phyloP scores from a whole-genome alignment of 2,329 filamentous ascomycete genomes.

The Hypoxylon sp. region DNA sequence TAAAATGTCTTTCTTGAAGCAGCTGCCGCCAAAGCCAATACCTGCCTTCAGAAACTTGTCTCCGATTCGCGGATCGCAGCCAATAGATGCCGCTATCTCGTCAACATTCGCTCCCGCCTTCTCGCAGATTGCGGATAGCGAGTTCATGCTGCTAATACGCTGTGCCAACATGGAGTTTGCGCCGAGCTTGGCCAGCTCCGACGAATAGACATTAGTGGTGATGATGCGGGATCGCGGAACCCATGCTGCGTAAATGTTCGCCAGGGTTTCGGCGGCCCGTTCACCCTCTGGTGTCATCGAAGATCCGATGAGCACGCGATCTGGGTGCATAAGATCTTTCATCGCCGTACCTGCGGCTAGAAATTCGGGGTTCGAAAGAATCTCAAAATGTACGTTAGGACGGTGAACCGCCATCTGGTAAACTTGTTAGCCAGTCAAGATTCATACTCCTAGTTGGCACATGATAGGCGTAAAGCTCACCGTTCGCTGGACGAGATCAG shows the following conservation, averaged over 20 bases:
- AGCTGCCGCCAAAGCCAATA: constrained; percentile 83
- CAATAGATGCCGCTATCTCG: constrained; percentile 76
- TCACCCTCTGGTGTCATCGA: constrained; percentile 70
- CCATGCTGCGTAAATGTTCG: constrained; percentile 78
- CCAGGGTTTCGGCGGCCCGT: constrained; percentile 73
- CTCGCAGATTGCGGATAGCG: constrained; percentile 84
- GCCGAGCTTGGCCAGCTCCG: constrained; percentile 82
- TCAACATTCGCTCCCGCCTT: constrained; percentile 80
- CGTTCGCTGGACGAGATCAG: constrained; percentile 76
- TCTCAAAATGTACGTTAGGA: constrained; percentile 76
- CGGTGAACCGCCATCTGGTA: constrained; percentile 68
- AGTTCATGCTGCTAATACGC: constrained; percentile 84
- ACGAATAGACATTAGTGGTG: constrained; percentile 81
- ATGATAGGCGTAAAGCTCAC: constrained; percentile 59
- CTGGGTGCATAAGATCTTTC: constrained; percentile 76
- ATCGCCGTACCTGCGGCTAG: constrained; percentile 83
- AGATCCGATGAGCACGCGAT: constrained; percentile 82
- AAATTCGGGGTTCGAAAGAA: constrained; percentile 86
- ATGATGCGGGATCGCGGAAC: constrained; percentile 76
- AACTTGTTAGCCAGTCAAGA: constrained; percentile 3
- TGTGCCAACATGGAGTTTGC: constrained; percentile 86
- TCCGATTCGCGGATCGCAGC: constrained; percentile 79
- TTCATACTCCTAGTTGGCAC: neutral
- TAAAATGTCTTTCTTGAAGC: constrained; percentile 85
- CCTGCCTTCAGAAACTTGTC: constrained; percentile 79